A percentile compares a stretch with the other conserved stretches of the same genome.
Conservation (phyloP, 163 green algal species). For the Chlamydomonas reinhardtii region DNA sequence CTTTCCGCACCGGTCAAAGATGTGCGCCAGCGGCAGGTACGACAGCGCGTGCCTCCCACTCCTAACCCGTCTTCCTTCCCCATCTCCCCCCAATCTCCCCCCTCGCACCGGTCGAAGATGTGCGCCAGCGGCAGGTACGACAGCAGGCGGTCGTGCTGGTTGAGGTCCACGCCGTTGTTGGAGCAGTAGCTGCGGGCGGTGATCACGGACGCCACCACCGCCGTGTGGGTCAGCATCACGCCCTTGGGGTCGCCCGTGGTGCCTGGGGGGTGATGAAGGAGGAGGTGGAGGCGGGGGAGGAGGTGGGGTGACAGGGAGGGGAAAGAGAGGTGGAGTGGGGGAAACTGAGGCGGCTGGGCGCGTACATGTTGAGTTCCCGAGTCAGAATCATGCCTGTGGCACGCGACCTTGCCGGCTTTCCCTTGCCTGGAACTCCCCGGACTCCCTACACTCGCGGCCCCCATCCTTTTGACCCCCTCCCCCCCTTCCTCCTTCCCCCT, state of each 20-base stretch:
- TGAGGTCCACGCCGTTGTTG: constrained; percentile 50
- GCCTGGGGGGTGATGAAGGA: background rate
- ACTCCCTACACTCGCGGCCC: no score
- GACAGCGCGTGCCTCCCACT: constrained; percentile 55
- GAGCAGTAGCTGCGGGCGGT: constrained; percentile 52
- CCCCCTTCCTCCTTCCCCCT: no score
- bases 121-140: constrained; percentile 80
- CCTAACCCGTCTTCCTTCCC: no score
- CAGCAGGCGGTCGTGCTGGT: constrained; percentile 62
- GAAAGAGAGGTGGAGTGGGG: no score
- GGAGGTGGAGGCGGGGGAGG: background rate
- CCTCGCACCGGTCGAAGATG: constrained; percentile 43
- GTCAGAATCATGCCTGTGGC: no score
- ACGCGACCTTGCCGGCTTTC: no score
- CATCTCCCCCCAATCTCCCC: background rate
- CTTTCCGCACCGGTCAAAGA: constrained; percentile 28
- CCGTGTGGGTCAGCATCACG: constrained; percentile 84
- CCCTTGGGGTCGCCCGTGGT: constrained; percentile 78
- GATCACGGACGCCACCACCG: constrained; percentile 70
- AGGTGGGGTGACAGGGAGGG: no score
- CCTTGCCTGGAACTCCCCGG: no score
- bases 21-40: constrained; percentile 77
- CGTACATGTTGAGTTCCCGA: no score
- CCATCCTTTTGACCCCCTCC: no score
- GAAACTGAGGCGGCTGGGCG: no score